These are phyloP conservation scores for Cenococcum geophilum DNA, from an alignment of 495 filamentous ascomycete species.

Conservation along the genomic window DNA sequence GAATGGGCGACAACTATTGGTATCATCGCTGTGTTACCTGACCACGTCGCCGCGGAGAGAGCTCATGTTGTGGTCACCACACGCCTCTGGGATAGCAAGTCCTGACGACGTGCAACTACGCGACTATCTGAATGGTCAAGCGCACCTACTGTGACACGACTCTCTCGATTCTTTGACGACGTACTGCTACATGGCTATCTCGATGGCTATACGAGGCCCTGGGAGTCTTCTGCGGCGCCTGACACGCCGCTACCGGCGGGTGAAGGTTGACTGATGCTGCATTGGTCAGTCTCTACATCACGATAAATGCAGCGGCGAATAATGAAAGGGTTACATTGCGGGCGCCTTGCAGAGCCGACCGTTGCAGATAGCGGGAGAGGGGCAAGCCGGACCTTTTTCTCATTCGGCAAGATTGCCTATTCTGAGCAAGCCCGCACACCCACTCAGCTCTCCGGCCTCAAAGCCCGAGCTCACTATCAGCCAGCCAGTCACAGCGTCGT, in stretches of 20 bases:
- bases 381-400: slow-evolving; percentile 2
- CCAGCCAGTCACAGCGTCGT: not conserved
- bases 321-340: slow-evolving; percentile 7
- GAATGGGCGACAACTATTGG: not conserved
- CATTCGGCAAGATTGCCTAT: not conserved
- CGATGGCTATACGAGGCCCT: not conserved
- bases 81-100: not conserved
- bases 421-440: not conserved
- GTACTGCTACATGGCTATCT: slow-evolving; percentile 3
- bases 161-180: not conserved
- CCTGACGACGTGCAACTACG: not conserved
- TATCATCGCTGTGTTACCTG: slow-evolving; percentile 10
- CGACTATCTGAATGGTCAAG: slow-evolving; percentile 4
- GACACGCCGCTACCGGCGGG: not conserved
- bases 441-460: not conserved
- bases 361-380: slow-evolving; percentile 5
- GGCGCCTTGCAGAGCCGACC: not conserved
- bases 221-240: not conserved
- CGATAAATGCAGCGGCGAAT: slow-evolving; percentile 1
- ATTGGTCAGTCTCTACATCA: not conserved
- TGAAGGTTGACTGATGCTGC: not conserved
- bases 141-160: not conserved
- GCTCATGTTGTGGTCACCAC: slow-evolving; percentile 10
- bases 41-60: slow-evolving; percentile 3
- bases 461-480: not conserved